Conservation (phyloP, 1,139 yeast species). For the Debaryomyces nepalensis region DNA sequence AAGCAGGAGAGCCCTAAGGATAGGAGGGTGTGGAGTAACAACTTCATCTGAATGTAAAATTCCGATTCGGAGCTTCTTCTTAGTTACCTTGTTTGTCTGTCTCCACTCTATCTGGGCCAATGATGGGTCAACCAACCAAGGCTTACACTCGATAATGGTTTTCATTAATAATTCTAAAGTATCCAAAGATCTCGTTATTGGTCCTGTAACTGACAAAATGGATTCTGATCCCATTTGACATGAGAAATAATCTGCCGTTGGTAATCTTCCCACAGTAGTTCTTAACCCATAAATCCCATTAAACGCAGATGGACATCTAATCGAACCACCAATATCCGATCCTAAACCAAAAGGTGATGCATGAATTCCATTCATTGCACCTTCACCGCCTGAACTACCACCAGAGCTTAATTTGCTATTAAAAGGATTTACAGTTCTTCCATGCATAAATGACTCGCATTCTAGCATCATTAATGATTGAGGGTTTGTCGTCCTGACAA, state of each 20-base stretch:
- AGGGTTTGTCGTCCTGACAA: slow-evolving; percentile 21
- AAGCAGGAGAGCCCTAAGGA: slow-evolving; percentile 25
- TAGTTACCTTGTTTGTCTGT: slow-evolving; percentile 14
- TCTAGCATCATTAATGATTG: slow-evolving; percentile 23
- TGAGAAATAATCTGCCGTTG: slow-evolving; percentile 18
- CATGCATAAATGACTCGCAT: slow-evolving; percentile 20
- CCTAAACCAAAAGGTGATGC: slow-evolving; percentile 44
- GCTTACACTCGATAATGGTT: slow-evolving; percentile 28
- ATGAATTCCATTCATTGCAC: slow-evolving; percentile 25
- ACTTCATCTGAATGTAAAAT: slow-evolving; percentile 22
- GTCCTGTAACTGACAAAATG: slow-evolving; percentile 51
- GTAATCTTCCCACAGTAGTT: slow-evolving; percentile 39
- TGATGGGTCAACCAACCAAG: slow-evolving; percentile 27
- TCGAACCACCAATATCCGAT: slow-evolving; percentile 69
- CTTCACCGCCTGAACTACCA: slow-evolving; percentile 35
- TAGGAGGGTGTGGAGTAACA: slow-evolving; percentile 29
- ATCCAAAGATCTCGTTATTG: slow-evolving; percentile 40
- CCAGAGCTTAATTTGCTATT: slow-evolving; percentile 28
- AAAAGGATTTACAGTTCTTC: slow-evolving; percentile 29
- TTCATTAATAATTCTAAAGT: slow-evolving; percentile 33
- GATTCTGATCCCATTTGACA: slow-evolving; percentile 37
- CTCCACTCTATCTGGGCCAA: slow-evolving; percentile 24
- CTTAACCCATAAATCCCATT: slow-evolving; percentile 59
- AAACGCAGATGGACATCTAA: slow-evolving; percentile 59
- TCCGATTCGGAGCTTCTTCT: slow-evolving; percentile 20